Evolutionary conservation across 495 filamentous ascomycete genomes (phyloP), one percentile per base, ranked within the genome.

Genomic region (Penicillium lividum): DNA sequence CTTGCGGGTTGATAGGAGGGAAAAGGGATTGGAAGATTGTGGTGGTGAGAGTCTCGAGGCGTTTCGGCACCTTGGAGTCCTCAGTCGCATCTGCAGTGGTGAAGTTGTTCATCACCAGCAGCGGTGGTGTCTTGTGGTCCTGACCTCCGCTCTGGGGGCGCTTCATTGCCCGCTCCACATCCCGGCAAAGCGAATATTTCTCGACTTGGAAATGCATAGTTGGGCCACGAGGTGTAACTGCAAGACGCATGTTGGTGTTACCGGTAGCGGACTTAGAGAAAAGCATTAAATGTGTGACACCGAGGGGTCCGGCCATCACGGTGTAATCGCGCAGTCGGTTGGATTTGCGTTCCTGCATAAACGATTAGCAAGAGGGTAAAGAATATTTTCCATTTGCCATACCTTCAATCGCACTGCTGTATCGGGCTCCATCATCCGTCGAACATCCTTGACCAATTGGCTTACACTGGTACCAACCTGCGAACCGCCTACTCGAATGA

Each of bases 71-170:
- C 49, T 89, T 85, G n/a, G 86, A 78, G 40, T 83, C 77, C 50
- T 77, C 70, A 36, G 76, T 70, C 9, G 82, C 74, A 53, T 80
- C 71, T 29, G 89, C 81, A 2, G 84, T 88, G 34, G 81, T 83
- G 74, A 99, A 97, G 69, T 97, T 96, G 76, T 99, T 99, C 94
- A 98, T 97, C 54, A 98, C 95, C 16, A 98, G 82, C 69, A 98
- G 75, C 50, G 93, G 93, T 3, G 93, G 83, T 28, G 84, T 89
- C 48, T 85, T 78, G 68, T 89, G 94, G 64, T 96, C 91, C 71
- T 93, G 92, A 56, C 86, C 87, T 49, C 88, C 88, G 27, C 85
- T 89, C 66, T 84, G 82, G 3, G 94, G 92, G 65, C 89, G 91
- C 68, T 90, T 90, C 76, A 90, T 79, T 29, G 90, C 85, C 59